Conservation (phyloP, 352 stramenopile genomes). For the Globisporangium nagaii region DNA sequence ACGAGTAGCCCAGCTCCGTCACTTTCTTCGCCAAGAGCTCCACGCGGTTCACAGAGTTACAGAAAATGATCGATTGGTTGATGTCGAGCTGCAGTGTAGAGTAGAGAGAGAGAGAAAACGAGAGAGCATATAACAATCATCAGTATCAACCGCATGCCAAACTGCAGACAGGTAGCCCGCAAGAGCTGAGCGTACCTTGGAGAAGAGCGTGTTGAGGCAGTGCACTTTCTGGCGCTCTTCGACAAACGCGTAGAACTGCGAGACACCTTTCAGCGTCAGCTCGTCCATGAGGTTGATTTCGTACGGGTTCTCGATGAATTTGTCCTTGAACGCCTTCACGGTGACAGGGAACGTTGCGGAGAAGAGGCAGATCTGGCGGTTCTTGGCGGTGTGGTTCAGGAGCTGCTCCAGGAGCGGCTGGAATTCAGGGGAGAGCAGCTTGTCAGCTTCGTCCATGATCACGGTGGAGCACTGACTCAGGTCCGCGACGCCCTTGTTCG, state of each 20-base stretch:
- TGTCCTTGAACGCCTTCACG: conserved; percentile 98
- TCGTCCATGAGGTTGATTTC: conserved; percentile 99
- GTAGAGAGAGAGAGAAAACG: conserved; percentile 13
- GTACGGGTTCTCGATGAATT: conserved; percentile 97
- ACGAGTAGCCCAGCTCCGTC: conserved; percentile 98
- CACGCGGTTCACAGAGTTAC: conserved; percentile 99
- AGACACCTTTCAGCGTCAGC: conserved; percentile 98
- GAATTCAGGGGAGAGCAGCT: conserved; percentile 98
- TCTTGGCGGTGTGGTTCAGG: conserved; percentile 89
- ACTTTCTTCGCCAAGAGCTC: conserved; percentile 99
- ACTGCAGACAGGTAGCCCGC: no score
- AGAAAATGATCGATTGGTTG: conserved; percentile 99
- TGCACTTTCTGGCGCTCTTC: conserved; percentile 99
- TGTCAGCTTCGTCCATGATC: conserved; percentile 99
- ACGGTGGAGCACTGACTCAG: conserved; percentile 96
- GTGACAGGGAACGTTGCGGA: conserved; percentile 99
- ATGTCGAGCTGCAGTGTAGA: conserved; percentile 90
- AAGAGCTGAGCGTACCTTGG: conserved; percentile 45
- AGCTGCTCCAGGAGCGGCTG: conserved; percentile 97
- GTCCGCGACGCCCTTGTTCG: conserved; percentile 97
- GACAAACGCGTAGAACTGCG: conserved; percentile 99
- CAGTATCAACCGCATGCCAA: no score
- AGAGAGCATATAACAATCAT: background rate
- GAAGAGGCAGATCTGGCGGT: conserved; percentile 99
- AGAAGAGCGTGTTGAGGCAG: conserved; percentile 99